These are phyloP conservation scores for Mucor velutinosus DNA, from an alignment of 371 early-diverging fungal genomes.

Conservation along the genomic window DNA sequence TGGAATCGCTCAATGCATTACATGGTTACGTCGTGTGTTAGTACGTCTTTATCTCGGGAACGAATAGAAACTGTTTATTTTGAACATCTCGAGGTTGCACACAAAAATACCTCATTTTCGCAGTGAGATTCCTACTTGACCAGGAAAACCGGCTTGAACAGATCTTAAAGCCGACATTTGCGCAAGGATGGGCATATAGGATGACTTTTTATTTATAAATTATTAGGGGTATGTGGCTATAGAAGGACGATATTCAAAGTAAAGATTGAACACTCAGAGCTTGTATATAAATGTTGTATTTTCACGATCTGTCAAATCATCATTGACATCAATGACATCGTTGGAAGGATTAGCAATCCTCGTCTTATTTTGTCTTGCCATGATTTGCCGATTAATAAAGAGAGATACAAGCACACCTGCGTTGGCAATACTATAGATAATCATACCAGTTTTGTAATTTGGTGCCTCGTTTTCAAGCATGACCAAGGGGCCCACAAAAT, in stretches of 20 bases:
- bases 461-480: slow-evolving; percentile 27
- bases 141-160: neutral
- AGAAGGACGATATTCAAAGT: neutral
- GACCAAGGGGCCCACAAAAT: slow-evolving; percentile 39
- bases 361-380: slow-evolving; percentile 28
- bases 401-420: slow-evolving; percentile 26
- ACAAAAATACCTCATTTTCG: neutral
- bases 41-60: neutral
- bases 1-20: neutral
- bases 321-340: slow-evolving; percentile 8
- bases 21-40: neutral
- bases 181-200: neutral
- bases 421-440: slow-evolving; percentile 30
- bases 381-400: slow-evolving; percentile 21
- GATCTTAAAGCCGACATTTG: neutral
- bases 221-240: neutral
- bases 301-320: slow-evolving; percentile 32
- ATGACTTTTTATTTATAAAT: neutral
- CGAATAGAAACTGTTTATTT: neutral
- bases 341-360: slow-evolving; percentile 6
- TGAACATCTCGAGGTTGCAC: neutral
- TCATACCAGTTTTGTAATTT: slow-evolving; percentile 37
- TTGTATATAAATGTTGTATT: slow-evolving; percentile 24
- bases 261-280: neutral
- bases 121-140: neutral